Evolutionary conservation across 1,284 basidiomycete species (phyloP), one percentile per base, ranked within the genome.

Genomic region (Moesziomyces sp.): DNA sequence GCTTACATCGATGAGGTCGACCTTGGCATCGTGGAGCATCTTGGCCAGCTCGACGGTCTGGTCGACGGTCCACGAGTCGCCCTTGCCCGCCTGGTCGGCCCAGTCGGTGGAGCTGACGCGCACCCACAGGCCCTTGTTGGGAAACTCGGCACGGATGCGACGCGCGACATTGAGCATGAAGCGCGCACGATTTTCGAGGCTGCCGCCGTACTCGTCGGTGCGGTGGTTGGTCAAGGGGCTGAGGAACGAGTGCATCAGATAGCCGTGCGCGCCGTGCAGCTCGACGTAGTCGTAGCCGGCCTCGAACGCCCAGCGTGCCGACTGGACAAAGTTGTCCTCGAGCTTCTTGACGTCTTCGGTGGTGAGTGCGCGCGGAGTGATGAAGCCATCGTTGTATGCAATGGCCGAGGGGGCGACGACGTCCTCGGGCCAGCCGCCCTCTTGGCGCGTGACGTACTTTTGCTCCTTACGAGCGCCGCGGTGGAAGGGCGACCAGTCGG

Each of bases 211-310:
- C 62, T 78, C 62, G 65, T 84, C 82, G 2, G 74, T 82, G 30
- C 82, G 75, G n/a, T 78, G 67, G 74, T 82, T 83, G 45, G 70
- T 65, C 21, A 83, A 46, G 1, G 81, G 81, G 13, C 63, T 74
- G 43, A 76, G 71, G 69, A 81, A 81, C 8, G 55, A 64, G 79
- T 93, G 91, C 1, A 91, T 89, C 55, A 86, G 88, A 83, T 93
- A 92, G 21, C 93, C 82, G 82, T 84, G 82, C 0, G 81, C 77
- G 7, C 49, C 54, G 69, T 83, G 84, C n/a, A 84, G 83, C 78
- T 95, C 92, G 63, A 95, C 90, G 75, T 91, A 92, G 84, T 95
- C 92, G 81, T 83, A 83, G 4, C 84, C 84, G 7, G 83, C 78
- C 58, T 77, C 63, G 54, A 77, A 82, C 5, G 85, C 83, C 59